These are phyloP conservation scores for Fraxinus sp. DNA, from an alignment of 305 asterid genomes.

Conservation along the genomic window DNA sequence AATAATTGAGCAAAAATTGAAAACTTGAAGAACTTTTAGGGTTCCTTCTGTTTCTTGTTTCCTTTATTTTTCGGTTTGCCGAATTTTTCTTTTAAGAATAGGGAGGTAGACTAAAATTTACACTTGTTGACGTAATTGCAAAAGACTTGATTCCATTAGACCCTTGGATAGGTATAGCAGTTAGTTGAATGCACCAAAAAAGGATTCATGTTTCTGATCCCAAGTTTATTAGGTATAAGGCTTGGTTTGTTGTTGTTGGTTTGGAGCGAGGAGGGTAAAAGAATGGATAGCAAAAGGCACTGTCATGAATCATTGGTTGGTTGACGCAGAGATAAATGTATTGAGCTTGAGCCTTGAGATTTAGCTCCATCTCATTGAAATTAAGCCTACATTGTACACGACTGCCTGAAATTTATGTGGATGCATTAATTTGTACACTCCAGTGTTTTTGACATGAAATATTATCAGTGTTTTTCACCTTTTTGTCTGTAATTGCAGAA, in stretches of 20 bases:
- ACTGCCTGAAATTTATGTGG: not conserved
- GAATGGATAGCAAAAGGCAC: not conserved
- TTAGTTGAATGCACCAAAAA: not conserved
- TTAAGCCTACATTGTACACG: not conserved
- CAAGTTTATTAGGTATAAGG: not conserved
- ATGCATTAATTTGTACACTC: not conserved
- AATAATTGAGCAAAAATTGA: not conserved
- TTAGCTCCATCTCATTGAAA: constrained; percentile 11
- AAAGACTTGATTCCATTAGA: not conserved
- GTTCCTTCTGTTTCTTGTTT: not conserved
- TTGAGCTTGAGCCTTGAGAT: not conserved
- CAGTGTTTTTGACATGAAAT: not conserved
- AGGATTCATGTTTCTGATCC: not conserved
- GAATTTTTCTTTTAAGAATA: not conserved
- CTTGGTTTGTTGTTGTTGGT: not conserved
- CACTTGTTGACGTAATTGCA: not conserved
- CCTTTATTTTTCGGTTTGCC: not conserved
- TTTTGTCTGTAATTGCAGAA: not conserved
- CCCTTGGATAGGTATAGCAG: not conserved
- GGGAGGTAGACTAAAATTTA: not conserved
- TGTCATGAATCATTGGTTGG: not conserved
- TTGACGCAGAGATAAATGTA: not conserved
- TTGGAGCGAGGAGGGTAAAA: not conserved
- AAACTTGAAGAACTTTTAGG: not conserved
- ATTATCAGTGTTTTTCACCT: not conserved